Evolutionary conservation across 176 grass and related monocot genomes (phyloP).

Genomic region (Pharus latifolius): DNA sequence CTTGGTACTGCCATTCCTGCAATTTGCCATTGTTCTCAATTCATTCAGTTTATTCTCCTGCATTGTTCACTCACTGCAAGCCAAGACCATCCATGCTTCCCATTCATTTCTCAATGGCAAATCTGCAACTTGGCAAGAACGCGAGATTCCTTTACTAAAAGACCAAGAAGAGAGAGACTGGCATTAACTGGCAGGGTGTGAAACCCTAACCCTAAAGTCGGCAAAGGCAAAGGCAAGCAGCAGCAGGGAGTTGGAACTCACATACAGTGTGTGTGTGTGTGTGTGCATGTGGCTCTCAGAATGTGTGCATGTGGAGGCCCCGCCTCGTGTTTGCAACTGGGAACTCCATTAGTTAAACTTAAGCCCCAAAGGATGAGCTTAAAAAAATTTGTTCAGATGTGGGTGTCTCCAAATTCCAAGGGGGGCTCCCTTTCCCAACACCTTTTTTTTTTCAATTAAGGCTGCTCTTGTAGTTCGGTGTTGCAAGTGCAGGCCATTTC

Average conservation of each 20-base stretch:
- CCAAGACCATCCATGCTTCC: neutral
- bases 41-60: neutral
- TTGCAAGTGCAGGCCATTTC: constrained; percentile 14
- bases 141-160: neutral
- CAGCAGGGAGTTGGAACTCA: constrained; percentile 14
- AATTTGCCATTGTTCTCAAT: neutral
- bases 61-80: neutral
- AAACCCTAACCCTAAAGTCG: constrained; percentile 60
- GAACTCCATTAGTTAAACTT: constrained; percentile 26
- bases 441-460: neutral
- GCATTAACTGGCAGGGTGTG: constrained; percentile 14
- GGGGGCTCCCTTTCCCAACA: constrained; percentile 34
- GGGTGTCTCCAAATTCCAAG: constrained; percentile 35
- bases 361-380: constrained; percentile 24
- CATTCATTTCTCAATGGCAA: neutral
- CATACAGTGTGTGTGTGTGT: too few species aligned
- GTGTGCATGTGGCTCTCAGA: too few species aligned
- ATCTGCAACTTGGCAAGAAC: constrained; percentile 6
- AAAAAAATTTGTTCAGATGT: constrained; percentile 51
- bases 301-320: constrained; percentile 39
- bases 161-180: neutral
- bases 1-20: neutral
- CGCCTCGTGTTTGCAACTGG: constrained; percentile 36
- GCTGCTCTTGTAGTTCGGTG: constrained; percentile 24
- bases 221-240: constrained; percentile 9